A percentile compares a stretch with the other conserved stretches of the same genome.
These are phyloP conservation scores for Euryodendron excelsum DNA, from an alignment of 148 eudicot genomes.

Conservation along the genomic window DNA sequence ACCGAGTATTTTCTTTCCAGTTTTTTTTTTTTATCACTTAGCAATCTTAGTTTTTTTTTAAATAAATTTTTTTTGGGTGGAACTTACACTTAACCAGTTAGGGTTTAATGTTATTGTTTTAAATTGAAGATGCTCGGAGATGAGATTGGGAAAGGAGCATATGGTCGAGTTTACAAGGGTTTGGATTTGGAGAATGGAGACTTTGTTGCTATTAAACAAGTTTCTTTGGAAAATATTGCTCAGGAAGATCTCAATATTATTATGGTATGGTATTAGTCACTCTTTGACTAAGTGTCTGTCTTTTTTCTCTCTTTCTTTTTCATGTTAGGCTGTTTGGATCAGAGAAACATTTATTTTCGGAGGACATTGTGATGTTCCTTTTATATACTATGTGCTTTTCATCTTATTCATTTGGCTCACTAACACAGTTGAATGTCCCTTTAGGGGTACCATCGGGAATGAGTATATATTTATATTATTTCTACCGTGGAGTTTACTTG, in stretches of 20 bases:
- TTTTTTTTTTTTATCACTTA: too few relatives aligned
- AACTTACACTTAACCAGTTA: neutral
- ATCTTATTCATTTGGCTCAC: neutral
- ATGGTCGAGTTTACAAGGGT: constrained; percentile 98
- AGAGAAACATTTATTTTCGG: neutral
- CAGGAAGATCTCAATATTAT: constrained; percentile 97
- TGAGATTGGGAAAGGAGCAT: constrained; percentile 99
- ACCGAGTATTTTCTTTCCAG: neutral
- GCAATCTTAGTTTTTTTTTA: too few relatives aligned
- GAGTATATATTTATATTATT: neutral
- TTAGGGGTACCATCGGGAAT: neutral
- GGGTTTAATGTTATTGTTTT: neutral
- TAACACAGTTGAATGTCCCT: neutral
- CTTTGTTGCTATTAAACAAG: constrained; percentile 98
- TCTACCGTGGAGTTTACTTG: neutral
- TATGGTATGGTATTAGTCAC: constrained; percentile 53
- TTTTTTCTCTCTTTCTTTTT: neutral
- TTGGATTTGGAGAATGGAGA: constrained; percentile 99
- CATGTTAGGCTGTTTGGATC: neutral
- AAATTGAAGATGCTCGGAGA: constrained; percentile 84
- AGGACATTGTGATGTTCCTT: neutral
- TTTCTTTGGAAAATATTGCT: constrained; percentile 91
- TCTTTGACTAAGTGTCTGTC: neutral
- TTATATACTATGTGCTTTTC: neutral
- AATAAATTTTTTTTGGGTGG: neutral